Base-by-base conservation (phyloP, 2,329 filamentous ascomycete genomes). In the Fusarium poae region DNA sequence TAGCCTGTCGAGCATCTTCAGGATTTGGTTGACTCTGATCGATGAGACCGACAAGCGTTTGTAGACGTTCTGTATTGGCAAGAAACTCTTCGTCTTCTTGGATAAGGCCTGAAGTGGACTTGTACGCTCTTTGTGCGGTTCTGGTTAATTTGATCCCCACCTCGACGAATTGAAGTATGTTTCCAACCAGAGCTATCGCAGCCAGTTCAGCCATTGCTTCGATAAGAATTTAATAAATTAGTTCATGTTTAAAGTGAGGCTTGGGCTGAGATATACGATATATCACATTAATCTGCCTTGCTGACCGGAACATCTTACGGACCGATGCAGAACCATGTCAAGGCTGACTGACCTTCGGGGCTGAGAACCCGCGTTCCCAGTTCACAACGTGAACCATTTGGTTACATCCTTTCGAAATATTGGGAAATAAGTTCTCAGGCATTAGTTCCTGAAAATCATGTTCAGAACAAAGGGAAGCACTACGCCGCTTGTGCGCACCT, bases 201-300 rank as follows among this genome's bases (percentile, higher is more conserved):
- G 46, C 46, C 6, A 49, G 3, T 35, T 49, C 30, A 11, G 46
- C 46, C 46, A 49, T 35, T 1, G 2, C 2, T 5, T 1, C 6
- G 4, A 10, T 0, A 13, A 2, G 4, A n/a, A 7, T 1, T 25
- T 5, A 7, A 7, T 3, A 15, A 18, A 10, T 23, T 10, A 5
- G 8, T 12, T n/a, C 4, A 12, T 5, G 16, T 15, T 25, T 21
- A n/a, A 20, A 35, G 15, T 21, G 3, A n/a, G 23, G 32, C 21
- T 16, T 3, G 12, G 46, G 16, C 5, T n/a, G 46, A 11, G 20
- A 49, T n/a, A 18, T 18, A 13, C 18, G 7, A 49, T n/a, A 11
- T 11, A n/a, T 35, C 5, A 7, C 16, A 8, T 25, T 10, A 23
- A 35, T 44, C 18, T 35, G 21, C 46, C 46, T 49, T 5, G 30